Evolutionary conservation across 139 green algal genomes (phyloP), one percentile per base, ranked within the genome.

Genomic region (Tetraselmis chui): DNA sequence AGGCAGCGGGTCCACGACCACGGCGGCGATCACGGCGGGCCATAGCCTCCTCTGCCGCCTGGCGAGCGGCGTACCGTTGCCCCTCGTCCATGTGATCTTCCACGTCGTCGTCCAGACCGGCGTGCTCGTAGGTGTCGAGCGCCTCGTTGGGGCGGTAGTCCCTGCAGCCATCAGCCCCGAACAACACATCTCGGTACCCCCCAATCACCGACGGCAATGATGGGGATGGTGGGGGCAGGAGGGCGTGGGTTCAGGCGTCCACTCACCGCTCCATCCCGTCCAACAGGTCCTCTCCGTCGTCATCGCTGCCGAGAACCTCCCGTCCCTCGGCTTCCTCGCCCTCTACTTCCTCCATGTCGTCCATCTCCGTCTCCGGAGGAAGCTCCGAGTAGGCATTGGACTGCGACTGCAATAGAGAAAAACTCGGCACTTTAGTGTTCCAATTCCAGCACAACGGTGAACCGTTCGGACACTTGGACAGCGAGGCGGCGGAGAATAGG

Each of bases 211-310:
- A n/a, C n/a, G n/a, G n/a, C n/a, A n/a, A n/a, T n/a, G n/a, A n/a
- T n/a, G n/a, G 25, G 77, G 0, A 1, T 28, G 2, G 79, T 26
- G 0, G 29, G 24, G 59, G 28, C 25, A 29, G 29, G 25, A 74
- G 29, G 0, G 77, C 32, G 31, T 1, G 26, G n/a, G 28, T 29
- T 2, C 1, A 30, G 0, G 27, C 28, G 31, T 31, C 24, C 23
- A 81, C 88, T 82, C 77, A 97, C 94, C 91, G 82, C 59, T 92
- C 87, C 85, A 95, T 93, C 76, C 93, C 91, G 25, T 98, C 90
- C 83, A 98, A 82, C 1, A 98, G 87, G 82, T 98, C 95, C 86
- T 98, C 95, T 0, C 95, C 95, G 59, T 98, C 94, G 11, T 88
- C 89, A 5, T 94, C 92, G 45, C 45, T 67, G 45, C 18, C 18